phyloP scores from a whole-genome alignment of 2,329 filamentous ascomycete genomes.

The Neopestalotiopsis sp. region DNA sequence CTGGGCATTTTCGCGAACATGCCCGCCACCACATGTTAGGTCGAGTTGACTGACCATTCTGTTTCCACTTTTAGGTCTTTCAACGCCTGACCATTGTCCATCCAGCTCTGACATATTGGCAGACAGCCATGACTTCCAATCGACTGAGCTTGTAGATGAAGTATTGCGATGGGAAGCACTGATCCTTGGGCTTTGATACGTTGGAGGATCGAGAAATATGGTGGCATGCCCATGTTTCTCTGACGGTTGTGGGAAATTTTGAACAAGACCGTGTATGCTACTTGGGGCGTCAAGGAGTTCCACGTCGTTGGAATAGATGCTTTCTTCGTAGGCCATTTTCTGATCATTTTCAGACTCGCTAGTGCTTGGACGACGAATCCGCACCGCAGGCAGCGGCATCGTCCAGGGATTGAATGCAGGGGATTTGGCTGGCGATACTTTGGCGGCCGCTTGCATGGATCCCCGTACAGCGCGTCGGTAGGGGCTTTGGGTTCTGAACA shows the following conservation, averaged over 20 bases:
- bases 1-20: conserved; percentile 56
- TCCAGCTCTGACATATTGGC: conserved; percentile 56
- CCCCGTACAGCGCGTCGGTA: conserved; percentile 58
- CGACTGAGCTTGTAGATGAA: conserved; percentile 42
- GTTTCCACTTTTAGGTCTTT: conserved; percentile 11
- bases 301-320: conserved; percentile 50
- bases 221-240: conserved; percentile 37
- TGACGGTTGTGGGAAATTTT: conserved; percentile 24
- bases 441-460: conserved; percentile 46
- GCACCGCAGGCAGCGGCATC: conserved; percentile 47
- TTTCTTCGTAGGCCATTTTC: conserved; percentile 49
- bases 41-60: conserved; percentile 26
- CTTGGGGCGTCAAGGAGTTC: conserved; percentile 19
- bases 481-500: conserved; percentile 60
- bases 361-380: conserved; percentile 44
- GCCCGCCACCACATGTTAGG: conserved; percentile 36
- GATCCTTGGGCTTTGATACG: conserved; percentile 29
- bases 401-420: conserved; percentile 43
- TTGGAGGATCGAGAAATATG: conserved; percentile 39
- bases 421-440: conserved; percentile 28
- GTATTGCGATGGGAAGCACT: conserved; percentile 31
- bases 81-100: conserved; percentile 24
- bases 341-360: conserved; percentile 44
- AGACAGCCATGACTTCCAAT: conserved; percentile 62
- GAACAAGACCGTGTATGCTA: conserved; percentile 20